Evolutionary conservation across 768 basidiomycete genomes (phyloP), one percentile per base, ranked within the genome.

Genomic region (Pleurotus platypus): DNA sequence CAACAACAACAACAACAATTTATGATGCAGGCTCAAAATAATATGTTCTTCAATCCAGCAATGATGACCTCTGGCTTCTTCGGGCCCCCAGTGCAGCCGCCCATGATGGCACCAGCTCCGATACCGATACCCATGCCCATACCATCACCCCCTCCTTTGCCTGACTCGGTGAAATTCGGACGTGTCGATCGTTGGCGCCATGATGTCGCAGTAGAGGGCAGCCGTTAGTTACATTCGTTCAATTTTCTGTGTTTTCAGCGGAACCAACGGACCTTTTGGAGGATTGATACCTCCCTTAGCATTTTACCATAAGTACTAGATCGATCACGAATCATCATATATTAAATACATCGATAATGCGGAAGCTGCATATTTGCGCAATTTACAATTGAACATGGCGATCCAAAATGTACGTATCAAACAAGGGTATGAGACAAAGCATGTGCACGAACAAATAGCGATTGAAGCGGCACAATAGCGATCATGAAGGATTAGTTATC

Each of bases 131-230:
- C 84, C 26, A 69, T 83, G 64, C 70, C 75, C 11, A 71, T 80
- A 35, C 79, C 84, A 30, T 84, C 86, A 1, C 86, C 87, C 22
- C 86, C 87, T 12, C 85, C 84, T 7, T 65, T 78, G 40, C 80
- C 79, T 20, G 90, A 92, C 57, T 73, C 81, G 39, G 77, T 74
- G 37, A 92, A 91, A 66, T 87, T 79, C 60, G 81, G 80, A 7
- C 76, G 81, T 3, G 90, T 93, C 24, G 91, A 93, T 68, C 81
- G 81, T 59, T 93, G 91, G 91, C 83, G 91, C 61, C 84, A 80
- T 60, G 84, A 90, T 63, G 89, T 93, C 46, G 84, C 82, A 15
- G 83, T 87, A 9, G 89, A 89, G 62, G 86, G 85, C n/a, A 82
- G 57, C 39, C 51, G 3, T 66, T 63, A 57, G 26, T 26, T 16